Evolutionary conservation across 345 rosid genomes (phyloP).

Genomic region (Brassica napus): Da-Ae NC_063436.1:12337501-12338000

Average conservation of each 20-base stretch:
- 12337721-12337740: background rate
- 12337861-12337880: too few relatives aligned
- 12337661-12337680: background rate
- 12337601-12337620: conserved; percentile 14
- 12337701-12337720: background rate
- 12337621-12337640: conserved; percentile 19
- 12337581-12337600: background rate
- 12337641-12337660: conserved; percentile 3
- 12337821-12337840: too few relatives aligned
- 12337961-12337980: too few relatives aligned
- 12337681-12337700: conserved; percentile 17
- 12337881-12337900: too few relatives aligned
- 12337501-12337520: background rate
- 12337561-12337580: background rate
- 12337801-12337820: too few relatives aligned
- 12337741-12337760: background rate
- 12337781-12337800: too few relatives aligned
- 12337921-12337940: too few relatives aligned
- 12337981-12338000: too few relatives aligned
- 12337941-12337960: too few relatives aligned
- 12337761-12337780: too few relatives aligned
- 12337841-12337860: too few relatives aligned
- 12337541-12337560: background rate
- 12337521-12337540: background rate
- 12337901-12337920: too few relatives aligned